Percentiles rank a stretch among this genome's conserved stretches.
Evolutionary conservation across 2,329 filamentous ascomycete species (phyloP).

Genomic region (Sphaerulina musiva): DNA sequence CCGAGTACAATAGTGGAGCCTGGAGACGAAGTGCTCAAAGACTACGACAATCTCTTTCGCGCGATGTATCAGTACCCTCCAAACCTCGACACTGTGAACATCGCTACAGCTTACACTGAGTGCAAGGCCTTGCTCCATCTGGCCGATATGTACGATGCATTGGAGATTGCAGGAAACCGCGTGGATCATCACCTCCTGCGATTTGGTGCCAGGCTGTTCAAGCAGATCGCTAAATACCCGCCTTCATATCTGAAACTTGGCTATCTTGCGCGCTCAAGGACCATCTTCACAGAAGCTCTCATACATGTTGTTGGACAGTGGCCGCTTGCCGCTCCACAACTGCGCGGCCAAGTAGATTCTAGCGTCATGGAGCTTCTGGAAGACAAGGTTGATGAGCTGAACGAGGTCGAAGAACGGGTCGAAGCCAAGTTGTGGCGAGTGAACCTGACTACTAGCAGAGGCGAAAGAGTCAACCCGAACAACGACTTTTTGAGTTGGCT

Average conservation of each 20-base stretch:
- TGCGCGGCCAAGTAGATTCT: constrained; percentile 66
- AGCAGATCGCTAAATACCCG: constrained; percentile 93
- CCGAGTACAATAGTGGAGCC: constrained; percentile 46
- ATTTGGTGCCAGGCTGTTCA: constrained; percentile 86
- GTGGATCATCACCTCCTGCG: constrained; percentile 91
- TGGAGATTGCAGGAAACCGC: constrained; percentile 77
- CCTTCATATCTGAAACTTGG: constrained; percentile 86
- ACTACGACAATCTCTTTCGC: constrained; percentile 93
- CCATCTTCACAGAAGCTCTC: constrained; percentile 70
- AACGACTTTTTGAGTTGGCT: constrained; percentile 87
- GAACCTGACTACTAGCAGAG: constrained; percentile 67
- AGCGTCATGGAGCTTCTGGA: constrained; percentile 82
- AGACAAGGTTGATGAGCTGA: constrained; percentile 88
- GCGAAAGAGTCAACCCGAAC: constrained; percentile 72
- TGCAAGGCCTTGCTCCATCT: constrained; percentile 83
- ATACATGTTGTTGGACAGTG: constrained; percentile 94
- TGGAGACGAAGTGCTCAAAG: constrained; percentile 67
- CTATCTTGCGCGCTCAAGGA: constrained; percentile 73
- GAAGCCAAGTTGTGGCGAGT: constrained; percentile 79
- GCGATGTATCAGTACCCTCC: constrained; percentile 94
- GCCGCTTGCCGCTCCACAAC: constrained; percentile 71
- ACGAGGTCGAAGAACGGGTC: constrained; percentile 70
- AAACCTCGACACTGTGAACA: constrained; percentile 73
- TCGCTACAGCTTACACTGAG: constrained; percentile 86
- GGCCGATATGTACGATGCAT: constrained; percentile 91